phyloP scores from a whole-genome alignment of 331 rosid genomes.

The Acacia concinna region DNA sequence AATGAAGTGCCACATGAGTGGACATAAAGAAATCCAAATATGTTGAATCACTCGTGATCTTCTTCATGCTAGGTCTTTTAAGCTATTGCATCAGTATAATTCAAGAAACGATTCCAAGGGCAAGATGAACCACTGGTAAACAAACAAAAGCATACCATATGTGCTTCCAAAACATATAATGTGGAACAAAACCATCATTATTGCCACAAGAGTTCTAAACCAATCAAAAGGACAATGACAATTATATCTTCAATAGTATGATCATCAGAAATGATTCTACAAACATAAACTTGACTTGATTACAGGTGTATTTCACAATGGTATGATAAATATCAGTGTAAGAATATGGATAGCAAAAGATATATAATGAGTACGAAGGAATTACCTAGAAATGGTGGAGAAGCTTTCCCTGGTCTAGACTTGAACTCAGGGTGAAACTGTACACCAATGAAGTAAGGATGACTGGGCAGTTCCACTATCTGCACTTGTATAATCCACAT shows the following conservation, averaged over 20 bases:
- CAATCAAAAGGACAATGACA: background rate
- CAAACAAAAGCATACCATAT: background rate
- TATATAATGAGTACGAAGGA: background rate
- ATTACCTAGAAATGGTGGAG: constrained; percentile 54
- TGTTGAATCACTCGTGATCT: background rate
- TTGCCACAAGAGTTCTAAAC: background rate
- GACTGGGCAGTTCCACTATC: constrained; percentile 51
- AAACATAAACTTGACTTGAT: background rate
- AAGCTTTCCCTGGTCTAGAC: constrained; percentile 62
- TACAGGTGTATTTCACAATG: constrained; percentile 4
- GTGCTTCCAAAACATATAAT: background rate
- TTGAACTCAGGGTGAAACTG: constrained; percentile 66
- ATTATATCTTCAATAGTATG: background rate
- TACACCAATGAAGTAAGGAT: constrained; percentile 57
- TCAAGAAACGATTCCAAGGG: constrained; percentile 5
- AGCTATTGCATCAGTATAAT: background rate
- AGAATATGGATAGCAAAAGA: background rate
- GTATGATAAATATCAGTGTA: background rate
- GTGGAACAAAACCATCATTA: background rate
- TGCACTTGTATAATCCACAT: constrained; percentile 32
- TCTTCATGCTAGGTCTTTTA: background rate
- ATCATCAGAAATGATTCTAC: background rate
- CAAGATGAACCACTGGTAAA: background rate
- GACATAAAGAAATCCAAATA: background rate
- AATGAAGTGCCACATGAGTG: background rate